Base-by-base conservation (phyloP, 2,329 filamentous ascomycete genomes). In the Colletotrichum liriopes region DNA sequence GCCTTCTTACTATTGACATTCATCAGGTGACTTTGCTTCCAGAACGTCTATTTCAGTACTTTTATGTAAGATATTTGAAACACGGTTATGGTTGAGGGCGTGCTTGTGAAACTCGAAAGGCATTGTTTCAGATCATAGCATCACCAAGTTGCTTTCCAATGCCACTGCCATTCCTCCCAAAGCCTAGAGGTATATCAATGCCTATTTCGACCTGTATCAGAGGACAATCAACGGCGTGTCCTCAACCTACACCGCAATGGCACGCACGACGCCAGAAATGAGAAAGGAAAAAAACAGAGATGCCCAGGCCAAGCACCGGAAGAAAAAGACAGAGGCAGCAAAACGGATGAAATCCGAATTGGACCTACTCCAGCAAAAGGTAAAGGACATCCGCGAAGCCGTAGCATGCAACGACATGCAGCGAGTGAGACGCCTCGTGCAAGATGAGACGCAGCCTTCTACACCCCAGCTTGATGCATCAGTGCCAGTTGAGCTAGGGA, bases 201-300 rank as follows among this genome's bases (percentile, higher is more conserved):
- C 43, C 29, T 18, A 45, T 20, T 18, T 45, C 43, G 43, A 7
- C 43, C 18, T 45, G 43, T 20, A 14, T 45, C 18, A 20, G 43
- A 45, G 16, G 16, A 45, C 18, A 4, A 45, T 45, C 43, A 18
- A 32, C 29, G 20, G 43, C 43, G 16, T 18, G 16, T 45, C 18
- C 43, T 45, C 43, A 20, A 45, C 18, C 18, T 45, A 20, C 18
- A 45, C 18, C 43, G 18, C 43, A 45, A 45, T 45, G 43, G 43
- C 43, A 18, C 43, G 43, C 6, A 45, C 18, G 16, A 20, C 51
- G 29, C 51, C 51, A 16, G 51, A 54, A 32, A 32, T 54, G 51
- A 54, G 51, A 54, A 54, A 54, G 51, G 18, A 54, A 54, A 54
- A 32, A 32, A 54, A 54, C 29, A 26, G 51, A 54, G 51, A 54